phyloP scores from a whole-genome alignment of 257 asterid genomes.

The Rubia yunnanensis region DNA sequence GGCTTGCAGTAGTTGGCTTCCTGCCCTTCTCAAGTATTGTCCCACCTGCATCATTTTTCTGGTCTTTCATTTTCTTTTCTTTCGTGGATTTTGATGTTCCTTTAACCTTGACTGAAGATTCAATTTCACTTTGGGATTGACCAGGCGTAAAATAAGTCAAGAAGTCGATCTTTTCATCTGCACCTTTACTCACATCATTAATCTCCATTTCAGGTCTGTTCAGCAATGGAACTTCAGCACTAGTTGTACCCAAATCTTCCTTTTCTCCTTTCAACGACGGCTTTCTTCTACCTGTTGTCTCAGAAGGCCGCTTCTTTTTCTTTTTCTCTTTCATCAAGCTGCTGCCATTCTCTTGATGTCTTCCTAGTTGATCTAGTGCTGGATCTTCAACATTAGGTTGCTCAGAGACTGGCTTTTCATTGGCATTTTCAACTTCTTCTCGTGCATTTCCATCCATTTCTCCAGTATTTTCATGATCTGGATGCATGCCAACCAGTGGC shows the following conservation, averaged over 20 bases:
- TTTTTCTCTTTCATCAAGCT: slow-evolving; percentile 19
- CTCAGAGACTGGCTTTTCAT: slow-evolving; percentile 16
- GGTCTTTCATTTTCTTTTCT: slow-evolving; percentile 11
- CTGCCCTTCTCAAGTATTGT: slow-evolving; percentile 19
- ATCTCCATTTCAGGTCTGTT: slow-evolving; percentile 18
- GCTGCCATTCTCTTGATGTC: slow-evolving; percentile 12
- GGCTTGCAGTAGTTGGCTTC: slow-evolving; percentile 16
- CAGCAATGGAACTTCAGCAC: slow-evolving; percentile 8
- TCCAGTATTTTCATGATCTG: slow-evolving; percentile 5
- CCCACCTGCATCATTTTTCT: slow-evolving; percentile 20
- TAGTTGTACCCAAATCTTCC: slow-evolving; percentile 2
- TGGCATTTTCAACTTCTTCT: neutral
- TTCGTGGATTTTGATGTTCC: slow-evolving; percentile 9
- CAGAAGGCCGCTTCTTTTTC: slow-evolving; percentile 20
- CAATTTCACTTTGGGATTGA: slow-evolving; percentile 23
- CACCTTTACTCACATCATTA: slow-evolving; percentile 25
- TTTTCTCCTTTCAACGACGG: slow-evolving; percentile 13
- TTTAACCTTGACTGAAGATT: slow-evolving; percentile 16
- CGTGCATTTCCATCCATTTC: slow-evolving; percentile 9
- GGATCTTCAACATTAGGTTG: slow-evolving; percentile 15
- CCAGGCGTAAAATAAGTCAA: slow-evolving; percentile 44
- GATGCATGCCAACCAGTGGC: slow-evolving; percentile 15
- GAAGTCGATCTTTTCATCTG: slow-evolving; percentile 40
- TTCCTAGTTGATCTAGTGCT: slow-evolving; percentile 7
- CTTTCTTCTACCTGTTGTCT: slow-evolving; percentile 6